phyloP scores from a whole-genome alignment of 768 basidiomycete genomes.

The Favolaschia claudopus region DNA sequence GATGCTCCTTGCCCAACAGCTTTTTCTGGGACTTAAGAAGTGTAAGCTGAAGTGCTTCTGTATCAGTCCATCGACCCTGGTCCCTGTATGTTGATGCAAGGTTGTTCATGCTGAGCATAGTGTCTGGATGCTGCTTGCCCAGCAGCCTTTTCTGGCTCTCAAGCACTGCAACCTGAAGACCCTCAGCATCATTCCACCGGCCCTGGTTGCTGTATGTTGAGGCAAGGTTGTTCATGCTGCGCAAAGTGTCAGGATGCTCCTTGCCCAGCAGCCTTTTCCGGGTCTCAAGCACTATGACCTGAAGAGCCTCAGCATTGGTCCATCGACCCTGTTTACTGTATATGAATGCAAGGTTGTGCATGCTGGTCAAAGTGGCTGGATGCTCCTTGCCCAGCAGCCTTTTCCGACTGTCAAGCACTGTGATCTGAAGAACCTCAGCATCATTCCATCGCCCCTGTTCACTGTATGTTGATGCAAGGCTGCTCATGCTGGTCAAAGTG shows the following conservation, averaged over 20 bases:
- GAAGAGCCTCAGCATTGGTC: not conserved
- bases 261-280: slow-evolving; percentile 2
- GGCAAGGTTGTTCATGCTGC: not conserved
- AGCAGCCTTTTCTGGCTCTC: not conserved
- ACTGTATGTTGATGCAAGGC: too few species aligned
- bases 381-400: too few species aligned
- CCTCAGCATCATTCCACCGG: not conserved
- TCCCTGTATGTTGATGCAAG: slow-evolving; percentile 5
- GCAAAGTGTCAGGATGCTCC: slow-evolving; percentile 1
- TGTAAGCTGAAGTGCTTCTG: slow-evolving; percentile 2
- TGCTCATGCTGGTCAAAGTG: too few species aligned
- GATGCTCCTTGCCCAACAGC: slow-evolving; percentile 10
- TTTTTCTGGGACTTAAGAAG: not conserved
- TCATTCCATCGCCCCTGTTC: too few species aligned
- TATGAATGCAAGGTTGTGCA: too few species aligned
- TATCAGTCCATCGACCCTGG: not conserved
- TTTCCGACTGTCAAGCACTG: too few species aligned
- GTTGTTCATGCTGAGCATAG: slow-evolving; percentile 1
- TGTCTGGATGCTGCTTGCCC: slow-evolving; percentile 1
- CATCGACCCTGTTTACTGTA: too few species aligned
- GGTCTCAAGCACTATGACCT: not conserved
- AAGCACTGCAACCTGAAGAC: not conserved
- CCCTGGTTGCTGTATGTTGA: not conserved
- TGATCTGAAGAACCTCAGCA: too few species aligned
- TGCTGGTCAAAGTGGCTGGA: too few species aligned